Evolutionary conservation across 441 rosid genomes (phyloP), one percentile per base, ranked within the genome.

Genomic region (Corymbia citriodora): DNA sequence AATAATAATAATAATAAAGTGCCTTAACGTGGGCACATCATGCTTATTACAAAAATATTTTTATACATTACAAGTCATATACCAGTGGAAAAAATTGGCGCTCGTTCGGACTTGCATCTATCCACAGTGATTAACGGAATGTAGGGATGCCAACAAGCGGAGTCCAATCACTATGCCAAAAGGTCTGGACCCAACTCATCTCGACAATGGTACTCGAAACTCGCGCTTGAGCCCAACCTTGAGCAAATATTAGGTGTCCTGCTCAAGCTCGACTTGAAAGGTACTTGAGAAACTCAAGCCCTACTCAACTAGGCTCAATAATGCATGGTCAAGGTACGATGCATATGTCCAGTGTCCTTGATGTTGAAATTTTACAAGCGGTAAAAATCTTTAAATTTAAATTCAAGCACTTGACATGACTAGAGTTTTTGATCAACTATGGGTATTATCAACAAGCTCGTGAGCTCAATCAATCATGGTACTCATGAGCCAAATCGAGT

Each of bases 61-160:
- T 40, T 31, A 8, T n/a, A n/a, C 7, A 16, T 31, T n/a, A 65
- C 74, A 65, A 65, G n/a, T n/a, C 40, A 16, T 8, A n/a, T n/a
- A 21, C 16, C 8, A 1, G 9, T 6, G 13, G 7, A 21, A 68
- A 36, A 40, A 40, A 1, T 2, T 3, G 3, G 1, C 6, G 4
- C 6, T 40, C 6, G 8, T 0, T 11, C 1, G 0, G 8, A 40
- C 25, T 3, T 4, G 6, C 2, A 74, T 21, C 3, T 2, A 6
- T 10, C 6, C 2, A 12, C 49, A 2, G 1, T 25, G 3, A 23
- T 79, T 79, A 23, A 23, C 4, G 1, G 0, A 45, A 23, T 13
- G 3, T 21, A 45, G 0, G n/a, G 31, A 45, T 13, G 6, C 50
- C 12, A 79, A 5, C 2, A 7, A 10, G 1, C 2, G 52, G 15